Evolutionary conservation across 192 early-diverging fungal species (phyloP).

Genomic region (Rhizoclosmatium sp.): DNA sequence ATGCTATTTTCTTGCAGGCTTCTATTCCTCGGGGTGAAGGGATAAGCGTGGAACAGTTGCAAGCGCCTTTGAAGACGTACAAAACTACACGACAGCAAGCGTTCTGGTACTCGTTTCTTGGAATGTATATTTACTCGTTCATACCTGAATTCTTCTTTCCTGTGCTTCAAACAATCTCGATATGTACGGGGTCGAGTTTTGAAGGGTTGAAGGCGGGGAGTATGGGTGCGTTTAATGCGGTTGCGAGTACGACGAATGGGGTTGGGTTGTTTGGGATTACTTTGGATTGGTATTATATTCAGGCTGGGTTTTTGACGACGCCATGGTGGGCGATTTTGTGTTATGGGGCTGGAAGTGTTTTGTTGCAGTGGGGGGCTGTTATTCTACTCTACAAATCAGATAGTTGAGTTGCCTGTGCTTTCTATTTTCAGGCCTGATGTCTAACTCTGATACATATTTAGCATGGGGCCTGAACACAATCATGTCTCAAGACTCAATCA

Average conservation of each 20-base stretch:
- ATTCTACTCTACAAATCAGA: no score
- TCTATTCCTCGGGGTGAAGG: no score
- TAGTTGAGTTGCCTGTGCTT: slow-evolving; percentile 4
- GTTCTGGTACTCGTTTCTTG: slow-evolving; percentile 23
- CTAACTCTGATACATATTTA: background rate
- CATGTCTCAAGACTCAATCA: background rate
- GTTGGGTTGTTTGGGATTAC: slow-evolving; percentile 29
- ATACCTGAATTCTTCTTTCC: slow-evolving; percentile 26
- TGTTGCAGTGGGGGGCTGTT: no score
- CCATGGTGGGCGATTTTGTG: background rate
- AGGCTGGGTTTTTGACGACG: no score
- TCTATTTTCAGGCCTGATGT: background rate
- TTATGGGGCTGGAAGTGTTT: background rate
- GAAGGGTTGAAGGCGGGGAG: background rate
- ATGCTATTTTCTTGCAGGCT: no score
- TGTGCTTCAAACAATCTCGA: slow-evolving; percentile 8
- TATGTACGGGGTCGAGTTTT: background rate
- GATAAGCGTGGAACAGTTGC: no score
- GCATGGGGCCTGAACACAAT: background rate
- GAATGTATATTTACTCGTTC: slow-evolving; percentile 23
- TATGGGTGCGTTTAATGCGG: slow-evolving; percentile 11
- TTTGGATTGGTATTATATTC: slow-evolving; percentile 34
- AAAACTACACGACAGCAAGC: background rate
- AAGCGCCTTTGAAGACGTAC: no score
- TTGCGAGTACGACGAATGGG: slow-evolving; percentile 9